Base-by-base conservation (phyloP, 1,139 yeast genomes). In the Geotrichum bryndzae region DNA sequence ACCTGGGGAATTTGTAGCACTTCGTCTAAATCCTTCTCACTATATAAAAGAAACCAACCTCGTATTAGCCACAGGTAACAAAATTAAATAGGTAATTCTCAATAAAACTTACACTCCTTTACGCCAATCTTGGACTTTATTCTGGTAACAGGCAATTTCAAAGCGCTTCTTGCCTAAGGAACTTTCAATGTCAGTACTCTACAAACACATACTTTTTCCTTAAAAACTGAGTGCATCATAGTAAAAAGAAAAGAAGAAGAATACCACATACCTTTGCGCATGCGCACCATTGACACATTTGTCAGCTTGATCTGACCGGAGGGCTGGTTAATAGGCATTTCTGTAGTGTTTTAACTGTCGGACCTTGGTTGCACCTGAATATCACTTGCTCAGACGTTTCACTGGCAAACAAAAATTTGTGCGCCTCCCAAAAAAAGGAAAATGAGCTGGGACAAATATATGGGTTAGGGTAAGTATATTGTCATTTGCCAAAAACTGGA, bases 1-100 rank as follows among this genome's bases (percentile, higher is more conserved):
- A 94, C 96, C 72, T 89, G 97, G n/a, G 92, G 97, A 60, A 94
- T 91, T 72, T 94, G 99, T 53, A 94, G 78, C 4, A 94, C 99
- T 72, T 94, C 99, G 76, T 94, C 99, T 13, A 95, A 74, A 72
- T 94, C 97, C 68, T 90, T 94, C 72, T 95, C 99, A 11, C 79
- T 77, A 46, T 5, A 45, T 33, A 25, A 7, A n/a, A 53, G 35
- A 31, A 50, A 41, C 33, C 41, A 35, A 11, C 13, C 45, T 3
- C 10, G 33, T 15, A 48, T 58, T 51, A 57, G 53, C 23, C 46
- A 45, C 10, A 15, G 13, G 7, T 51, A 13, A 51, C 5, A 18
- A 23, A 23, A 41, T 50, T 13, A 53, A 18, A 18, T 18, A 18
- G 18, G 18, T 18, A 18, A 18, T 18, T 18, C 18, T 18, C 18